Evolutionary conservation across 208 protist genomes (phyloP).

Genomic region (Leishmania major): DNA sequence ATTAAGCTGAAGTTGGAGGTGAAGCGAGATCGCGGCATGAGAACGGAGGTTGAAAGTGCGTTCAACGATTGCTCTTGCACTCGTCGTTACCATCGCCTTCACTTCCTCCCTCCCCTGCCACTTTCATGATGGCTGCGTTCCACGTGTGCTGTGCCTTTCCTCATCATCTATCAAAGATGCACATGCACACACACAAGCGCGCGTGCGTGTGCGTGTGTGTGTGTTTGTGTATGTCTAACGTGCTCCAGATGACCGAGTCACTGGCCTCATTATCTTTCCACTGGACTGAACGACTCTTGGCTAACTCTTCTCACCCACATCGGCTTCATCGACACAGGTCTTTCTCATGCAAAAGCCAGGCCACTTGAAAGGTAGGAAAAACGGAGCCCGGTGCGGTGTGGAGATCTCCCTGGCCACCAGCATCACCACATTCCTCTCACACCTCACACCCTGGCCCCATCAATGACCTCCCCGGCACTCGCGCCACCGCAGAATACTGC

Average conservation of each 20-base stretch:
- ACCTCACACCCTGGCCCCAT: background rate
- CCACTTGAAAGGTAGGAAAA: too few species aligned
- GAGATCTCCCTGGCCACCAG: background rate
- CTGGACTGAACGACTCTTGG: background rate
- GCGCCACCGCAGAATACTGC: slow-evolving; percentile 2
- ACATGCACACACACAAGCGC: too few species aligned
- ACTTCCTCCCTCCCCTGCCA: background rate
- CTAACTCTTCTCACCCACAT: background rate
- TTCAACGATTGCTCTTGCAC: background rate
- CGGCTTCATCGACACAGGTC: background rate
- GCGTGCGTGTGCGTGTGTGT: too few species aligned
- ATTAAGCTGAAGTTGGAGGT: background rate
- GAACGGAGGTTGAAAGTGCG: background rate
- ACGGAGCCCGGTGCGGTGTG: too few species aligned
- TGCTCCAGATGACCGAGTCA: background rate
- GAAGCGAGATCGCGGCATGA: background rate
- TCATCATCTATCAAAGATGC: too few species aligned
- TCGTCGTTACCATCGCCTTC: background rate
- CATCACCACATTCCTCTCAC: background rate
- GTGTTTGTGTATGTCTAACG: background rate
- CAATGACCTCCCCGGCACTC: background rate
- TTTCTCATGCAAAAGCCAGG: too few species aligned
- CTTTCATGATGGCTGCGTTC: background rate
- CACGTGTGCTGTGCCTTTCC: too few species aligned
- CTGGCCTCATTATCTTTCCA: background rate